Evolutionary conservation across 2,329 filamentous ascomycete species (phyloP).

Genomic region (Aspergillus ochraceus): DNA sequence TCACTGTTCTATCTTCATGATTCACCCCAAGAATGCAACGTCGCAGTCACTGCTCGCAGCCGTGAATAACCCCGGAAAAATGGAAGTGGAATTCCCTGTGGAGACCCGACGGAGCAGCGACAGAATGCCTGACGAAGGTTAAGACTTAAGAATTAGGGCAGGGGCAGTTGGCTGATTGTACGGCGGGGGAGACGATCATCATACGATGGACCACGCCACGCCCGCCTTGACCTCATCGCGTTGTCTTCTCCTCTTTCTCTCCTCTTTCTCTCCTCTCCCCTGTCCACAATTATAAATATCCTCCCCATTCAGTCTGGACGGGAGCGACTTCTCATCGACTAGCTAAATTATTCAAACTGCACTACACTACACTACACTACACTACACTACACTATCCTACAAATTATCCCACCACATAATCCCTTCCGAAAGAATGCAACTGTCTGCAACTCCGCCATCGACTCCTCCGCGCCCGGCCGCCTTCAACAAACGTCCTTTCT

Average conservation of each 20-base stretch:
- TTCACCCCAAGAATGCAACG: too few species aligned
- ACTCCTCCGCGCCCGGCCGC: slow-evolving; percentile 8
- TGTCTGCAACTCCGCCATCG: slow-evolving; percentile 9
- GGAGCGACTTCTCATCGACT: neutral
- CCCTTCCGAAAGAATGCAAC: neutral
- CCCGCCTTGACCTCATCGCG: neutral
- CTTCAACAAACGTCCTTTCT: slow-evolving; percentile 9
- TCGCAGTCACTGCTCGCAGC: too few species aligned
- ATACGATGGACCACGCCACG: neutral
- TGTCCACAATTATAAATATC: neutral
- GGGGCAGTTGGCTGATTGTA: neutral
- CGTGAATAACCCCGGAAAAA: too few species aligned
- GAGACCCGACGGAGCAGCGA: too few species aligned
- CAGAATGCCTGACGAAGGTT: too few species aligned
- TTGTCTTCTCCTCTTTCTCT: neutral
- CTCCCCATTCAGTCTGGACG: neutral
- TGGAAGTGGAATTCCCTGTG: too few species aligned
- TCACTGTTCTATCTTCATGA: too few species aligned
- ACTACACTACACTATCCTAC: neutral
- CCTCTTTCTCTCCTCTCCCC: neutral
- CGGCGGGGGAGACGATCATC: neutral
- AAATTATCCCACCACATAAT: neutral
- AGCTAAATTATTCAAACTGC: neutral
- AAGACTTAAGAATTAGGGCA: too few species aligned
- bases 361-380: too few species aligned